Percentiles rank a stretch among this genome's conserved stretches.
These are phyloP conservation scores for Cutaneotrichosporon daszewskae DNA, from an alignment of 1,284 basidiomycete species.

Conservation along the genomic window DNA sequence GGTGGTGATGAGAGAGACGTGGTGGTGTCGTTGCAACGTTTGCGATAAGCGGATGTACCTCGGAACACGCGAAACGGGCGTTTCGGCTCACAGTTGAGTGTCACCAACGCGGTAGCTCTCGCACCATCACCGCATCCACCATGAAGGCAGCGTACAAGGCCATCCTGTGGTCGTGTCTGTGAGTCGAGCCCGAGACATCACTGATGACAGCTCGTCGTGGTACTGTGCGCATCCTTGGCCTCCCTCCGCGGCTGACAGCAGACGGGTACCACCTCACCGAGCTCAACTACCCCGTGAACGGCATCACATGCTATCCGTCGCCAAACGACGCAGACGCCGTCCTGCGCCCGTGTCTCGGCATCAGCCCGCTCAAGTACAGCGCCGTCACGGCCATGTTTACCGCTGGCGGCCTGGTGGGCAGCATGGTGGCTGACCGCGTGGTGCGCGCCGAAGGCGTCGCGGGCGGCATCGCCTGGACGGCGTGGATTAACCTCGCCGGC, in stretches of 20 bases:
- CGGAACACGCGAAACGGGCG: too few species aligned
- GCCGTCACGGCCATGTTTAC: conserved; percentile 78
- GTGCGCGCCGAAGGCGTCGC: conserved; percentile 60
- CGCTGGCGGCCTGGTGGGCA: conserved; percentile 77
- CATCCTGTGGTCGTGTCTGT: conserved; percentile 30
- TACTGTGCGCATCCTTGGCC: too few species aligned
- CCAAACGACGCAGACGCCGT: conserved; percentile 25
- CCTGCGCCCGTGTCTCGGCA: conserved; percentile 59
- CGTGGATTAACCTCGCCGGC: conserved; percentile 58
- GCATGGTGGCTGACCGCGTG: conserved; percentile 61
- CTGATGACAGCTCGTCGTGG: conserved; percentile 41
- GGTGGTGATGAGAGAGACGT: too few species aligned
- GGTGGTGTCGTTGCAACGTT: too few species aligned
- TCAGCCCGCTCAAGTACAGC: conserved; percentile 70
- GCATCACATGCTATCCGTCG: conserved; percentile 59
- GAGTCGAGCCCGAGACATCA: not conserved
- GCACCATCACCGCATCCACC: too few species aligned
- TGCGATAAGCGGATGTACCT: too few species aligned
- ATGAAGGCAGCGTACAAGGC: too few species aligned
- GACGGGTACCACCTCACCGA: conserved; percentile 67
- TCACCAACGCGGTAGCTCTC: too few species aligned
- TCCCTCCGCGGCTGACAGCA: conserved; percentile 10
- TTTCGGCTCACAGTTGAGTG: too few species aligned
- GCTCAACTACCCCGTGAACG: conserved; percentile 76
- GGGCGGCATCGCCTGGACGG: conserved; percentile 51